These are phyloP conservation scores for Salvia miltiorrhiza DNA, from an alignment of 257 asterid genomes.

Conservation along the genomic window DNA sequence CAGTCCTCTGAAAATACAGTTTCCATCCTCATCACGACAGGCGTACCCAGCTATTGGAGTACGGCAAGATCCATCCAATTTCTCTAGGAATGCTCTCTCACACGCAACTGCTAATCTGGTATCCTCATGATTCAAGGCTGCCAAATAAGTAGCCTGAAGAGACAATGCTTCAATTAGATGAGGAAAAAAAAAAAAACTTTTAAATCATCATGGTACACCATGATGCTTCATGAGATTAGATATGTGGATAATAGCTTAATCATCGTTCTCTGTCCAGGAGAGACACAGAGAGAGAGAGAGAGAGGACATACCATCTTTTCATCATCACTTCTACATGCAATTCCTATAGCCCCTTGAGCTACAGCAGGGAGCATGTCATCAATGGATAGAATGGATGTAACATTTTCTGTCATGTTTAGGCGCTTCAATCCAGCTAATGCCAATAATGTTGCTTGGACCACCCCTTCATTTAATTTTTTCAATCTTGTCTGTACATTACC, in stretches of 20 bases:
- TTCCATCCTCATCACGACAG: slow-evolving; percentile 60
- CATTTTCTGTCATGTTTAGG: slow-evolving; percentile 76
- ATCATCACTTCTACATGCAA: slow-evolving; percentile 82
- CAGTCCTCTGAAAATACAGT: slow-evolving; percentile 71
- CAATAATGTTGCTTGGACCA: slow-evolving; percentile 85
- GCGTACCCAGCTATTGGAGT: slow-evolving; percentile 98
- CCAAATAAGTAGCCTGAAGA: slow-evolving; percentile 66
- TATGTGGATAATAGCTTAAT: background rate
- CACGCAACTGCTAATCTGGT: slow-evolving; percentile 85
- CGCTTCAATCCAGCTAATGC: slow-evolving; percentile 96
- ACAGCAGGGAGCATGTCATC: slow-evolving; percentile 99
- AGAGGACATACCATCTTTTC: slow-evolving; percentile 63
- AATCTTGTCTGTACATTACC: slow-evolving; percentile 96
- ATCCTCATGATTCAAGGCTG: slow-evolving; percentile 90
- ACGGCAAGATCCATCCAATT: slow-evolving; percentile 89
- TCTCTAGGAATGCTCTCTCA: slow-evolving; percentile 84
- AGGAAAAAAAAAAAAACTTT: background rate
- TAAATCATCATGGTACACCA: background rate
- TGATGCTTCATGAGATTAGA: background rate
- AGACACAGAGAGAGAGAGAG: background rate
- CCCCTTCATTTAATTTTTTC: slow-evolving; percentile 82
- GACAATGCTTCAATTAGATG: slow-evolving; percentile 11
- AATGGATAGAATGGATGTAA: slow-evolving; percentile 65
- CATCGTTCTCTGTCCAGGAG: background rate
- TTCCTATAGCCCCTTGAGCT: slow-evolving; percentile 97